Conservation (phyloP, 805 yeast species). For the Pichia phayaonensis region DNA sequence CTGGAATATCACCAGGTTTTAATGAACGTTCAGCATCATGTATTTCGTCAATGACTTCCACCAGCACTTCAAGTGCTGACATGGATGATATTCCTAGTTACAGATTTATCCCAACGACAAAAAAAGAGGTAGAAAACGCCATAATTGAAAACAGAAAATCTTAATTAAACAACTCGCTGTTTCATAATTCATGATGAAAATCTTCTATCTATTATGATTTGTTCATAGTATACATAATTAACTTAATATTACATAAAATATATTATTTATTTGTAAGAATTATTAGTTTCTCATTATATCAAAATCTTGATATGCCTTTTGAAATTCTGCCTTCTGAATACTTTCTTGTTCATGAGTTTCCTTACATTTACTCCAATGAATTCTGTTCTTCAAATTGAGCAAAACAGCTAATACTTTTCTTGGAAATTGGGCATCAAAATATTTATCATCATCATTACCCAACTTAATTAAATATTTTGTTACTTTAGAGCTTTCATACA, state of each 20-base stretch:
- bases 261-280: not conserved
- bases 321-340: constrained; percentile 56
- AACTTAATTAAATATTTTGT: constrained; percentile 16
- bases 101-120: not conserved
- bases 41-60: constrained; percentile 13
- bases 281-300: not conserved
- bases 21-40: constrained; percentile 7
- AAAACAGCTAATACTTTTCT: constrained; percentile 67
- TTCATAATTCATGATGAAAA: not conserved
- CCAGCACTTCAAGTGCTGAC: constrained; percentile 11
- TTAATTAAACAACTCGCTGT: not conserved
- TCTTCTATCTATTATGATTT: not conserved
- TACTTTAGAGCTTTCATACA: constrained; percentile 23
- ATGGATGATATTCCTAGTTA: not conserved
- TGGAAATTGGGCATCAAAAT: constrained; percentile 74
- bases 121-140: not conserved
- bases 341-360: constrained; percentile 59
- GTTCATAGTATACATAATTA: not conserved
- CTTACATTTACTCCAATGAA: constrained; percentile 69
- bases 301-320: constrained; percentile 34
- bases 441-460: constrained; percentile 24
- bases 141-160: not conserved
- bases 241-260: not conserved
- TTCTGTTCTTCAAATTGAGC: constrained; percentile 51
- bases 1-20: constrained; percentile 2